Evolutionary conservation across 2,329 filamentous ascomycete genomes (phyloP).

Genomic region (Ceratocystis colombiana): DNA sequence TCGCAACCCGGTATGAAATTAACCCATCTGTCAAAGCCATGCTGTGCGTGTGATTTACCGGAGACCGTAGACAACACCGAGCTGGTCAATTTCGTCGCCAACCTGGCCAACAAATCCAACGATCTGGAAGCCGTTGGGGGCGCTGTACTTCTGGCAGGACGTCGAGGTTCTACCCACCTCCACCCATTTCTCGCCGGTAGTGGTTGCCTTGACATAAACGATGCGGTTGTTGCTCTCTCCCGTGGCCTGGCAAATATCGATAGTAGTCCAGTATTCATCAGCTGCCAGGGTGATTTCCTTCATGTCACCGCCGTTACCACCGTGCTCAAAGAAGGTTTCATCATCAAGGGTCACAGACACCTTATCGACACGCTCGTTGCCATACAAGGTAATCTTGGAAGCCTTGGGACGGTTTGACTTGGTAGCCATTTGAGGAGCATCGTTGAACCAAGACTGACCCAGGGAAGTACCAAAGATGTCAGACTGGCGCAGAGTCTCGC

Average conservation of each 20-base stretch:
- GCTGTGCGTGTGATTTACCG: conserved; percentile 29
- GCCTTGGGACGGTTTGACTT: conserved; percentile 31
- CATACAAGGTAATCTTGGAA: conserved; percentile 38
- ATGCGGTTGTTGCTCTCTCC: conserved; percentile 40
- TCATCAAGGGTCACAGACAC: conserved; percentile 41
- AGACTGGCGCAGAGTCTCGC: conserved; percentile 36
- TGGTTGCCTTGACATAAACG: conserved; percentile 44
- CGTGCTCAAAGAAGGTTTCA: conserved; percentile 43
- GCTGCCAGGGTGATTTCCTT: conserved; percentile 37
- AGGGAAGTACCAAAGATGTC: conserved; percentile 40
- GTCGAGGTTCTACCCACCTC: conserved; percentile 36
- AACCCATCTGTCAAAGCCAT: too few species aligned
- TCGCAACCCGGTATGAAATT: too few species aligned
- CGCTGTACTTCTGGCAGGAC: conserved; percentile 39
- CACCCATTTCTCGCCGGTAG: conserved; percentile 40
- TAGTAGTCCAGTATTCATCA: conserved; percentile 41
- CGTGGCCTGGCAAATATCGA: conserved; percentile 42
- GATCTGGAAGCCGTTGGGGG: conserved; percentile 42
- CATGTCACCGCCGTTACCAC: conserved; percentile 43
- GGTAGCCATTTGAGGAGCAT: conserved; percentile 36
- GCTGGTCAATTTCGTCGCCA: conserved; percentile 47
- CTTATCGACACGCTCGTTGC: conserved; percentile 41
- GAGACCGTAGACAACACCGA: conserved; percentile 41
- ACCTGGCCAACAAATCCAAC: conserved; percentile 45
- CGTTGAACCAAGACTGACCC: conserved; percentile 45